Evolutionary conservation across 345 rosid genomes (phyloP).

Genomic region (Adansonia digitata): DNA sequence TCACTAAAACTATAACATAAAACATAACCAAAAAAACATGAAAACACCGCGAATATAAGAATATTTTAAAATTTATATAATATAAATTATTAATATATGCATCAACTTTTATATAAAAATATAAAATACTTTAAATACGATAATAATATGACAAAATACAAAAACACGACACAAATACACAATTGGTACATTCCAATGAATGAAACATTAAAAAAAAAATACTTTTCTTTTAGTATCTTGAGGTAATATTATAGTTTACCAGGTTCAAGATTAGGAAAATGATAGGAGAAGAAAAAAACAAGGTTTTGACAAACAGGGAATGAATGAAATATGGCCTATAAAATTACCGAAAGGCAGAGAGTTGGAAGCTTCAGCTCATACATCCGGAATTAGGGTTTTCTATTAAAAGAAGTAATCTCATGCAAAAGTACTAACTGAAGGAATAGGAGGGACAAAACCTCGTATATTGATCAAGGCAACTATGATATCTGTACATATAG

Average conservation of each 20-base stretch:
- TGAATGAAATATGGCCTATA: conserved; percentile 2
- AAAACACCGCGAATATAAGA: too few relatives aligned
- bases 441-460: conserved; percentile 17
- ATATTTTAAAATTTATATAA: too few relatives aligned
- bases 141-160: too few relatives aligned
- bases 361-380: conserved; percentile 19
- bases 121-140: too few relatives aligned
- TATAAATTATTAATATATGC: too few relatives aligned
- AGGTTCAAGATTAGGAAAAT: neutral
- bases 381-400: conserved; percentile 7
- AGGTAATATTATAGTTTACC: too few relatives aligned
- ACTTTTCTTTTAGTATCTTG: too few relatives aligned
- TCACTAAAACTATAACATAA: too few relatives aligned
- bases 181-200: neutral
- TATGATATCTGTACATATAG: conserved; percentile 44
- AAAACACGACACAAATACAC: too few relatives aligned
- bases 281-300: neutral
- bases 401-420: conserved; percentile 9
- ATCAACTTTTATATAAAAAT: too few relatives aligned
- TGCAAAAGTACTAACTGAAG: conserved; percentile 3
- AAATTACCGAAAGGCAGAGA: neutral
- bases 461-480: conserved; percentile 30
- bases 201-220: too few relatives aligned
- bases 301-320: neutral
- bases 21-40: too few relatives aligned